These are phyloP conservation scores for Grosmannia clavigera DNA, from an alignment of 2,329 filamentous ascomycete species.

Conservation along the genomic window DNA sequence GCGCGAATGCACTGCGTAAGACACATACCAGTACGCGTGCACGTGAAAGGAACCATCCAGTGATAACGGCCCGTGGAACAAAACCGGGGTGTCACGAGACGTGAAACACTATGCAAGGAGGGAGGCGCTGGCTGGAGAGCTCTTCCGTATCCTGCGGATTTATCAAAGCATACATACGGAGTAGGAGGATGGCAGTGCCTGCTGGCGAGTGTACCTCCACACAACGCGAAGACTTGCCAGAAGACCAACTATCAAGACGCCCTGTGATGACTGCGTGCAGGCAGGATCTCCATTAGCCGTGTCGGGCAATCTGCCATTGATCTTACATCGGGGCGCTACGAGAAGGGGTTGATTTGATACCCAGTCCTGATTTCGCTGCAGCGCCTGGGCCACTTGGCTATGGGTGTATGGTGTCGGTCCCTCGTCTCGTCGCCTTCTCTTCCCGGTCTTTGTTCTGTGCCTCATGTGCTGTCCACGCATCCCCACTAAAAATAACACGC, in stretches of 20 bases:
- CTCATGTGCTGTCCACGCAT: not conserved
- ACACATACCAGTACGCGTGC: not conserved
- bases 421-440: not conserved
- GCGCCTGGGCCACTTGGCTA: not conserved
- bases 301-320: not conserved
- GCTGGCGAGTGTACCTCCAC: not conserved
- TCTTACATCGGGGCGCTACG: not conserved
- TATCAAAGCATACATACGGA: not conserved
- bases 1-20: no score
- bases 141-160: not conserved
- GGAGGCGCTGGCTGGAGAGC: not conserved
- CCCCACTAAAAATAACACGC: constrained; percentile 3
- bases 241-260: not conserved
- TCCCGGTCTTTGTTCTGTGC: not conserved
- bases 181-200: no score
- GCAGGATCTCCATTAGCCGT: not conserved
- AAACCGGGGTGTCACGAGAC: not conserved
- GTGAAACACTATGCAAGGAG: not conserved
- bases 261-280: not conserved
- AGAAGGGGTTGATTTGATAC: not conserved
- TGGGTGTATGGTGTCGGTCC: not conserved
- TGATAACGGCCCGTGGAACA: not conserved
- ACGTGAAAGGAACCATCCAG: not conserved
- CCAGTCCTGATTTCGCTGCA: not conserved
- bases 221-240: not conserved